A percentile compares a stretch with the other conserved stretches of the same genome.
Evolutionary conservation across 1,284 basidiomycete genomes (phyloP).

Genomic region (Trichosporon sp.): DNA sequence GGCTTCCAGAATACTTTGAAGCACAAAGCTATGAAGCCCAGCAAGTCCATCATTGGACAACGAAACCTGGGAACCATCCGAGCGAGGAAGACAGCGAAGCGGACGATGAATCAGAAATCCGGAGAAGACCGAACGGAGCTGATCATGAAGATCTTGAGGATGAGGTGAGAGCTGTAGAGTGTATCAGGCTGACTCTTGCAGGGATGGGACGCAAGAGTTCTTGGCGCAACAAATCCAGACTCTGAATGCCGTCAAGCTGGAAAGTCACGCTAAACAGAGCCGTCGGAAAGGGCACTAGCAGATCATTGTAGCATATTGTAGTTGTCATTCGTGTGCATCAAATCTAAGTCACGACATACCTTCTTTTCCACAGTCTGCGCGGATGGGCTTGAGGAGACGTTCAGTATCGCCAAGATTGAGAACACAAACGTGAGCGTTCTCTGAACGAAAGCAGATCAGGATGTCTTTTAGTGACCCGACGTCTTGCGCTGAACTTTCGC

Average conservation of each 20-base stretch:
- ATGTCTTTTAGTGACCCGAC: too few species aligned
- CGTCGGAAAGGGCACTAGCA: background rate
- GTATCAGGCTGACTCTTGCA: slow-evolving; percentile 36
- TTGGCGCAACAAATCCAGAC: slow-evolving; percentile 69
- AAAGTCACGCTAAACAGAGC: background rate
- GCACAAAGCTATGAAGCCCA: slow-evolving; percentile 69
- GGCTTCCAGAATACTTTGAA: slow-evolving; percentile 67
- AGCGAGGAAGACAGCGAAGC: slow-evolving; percentile 88
- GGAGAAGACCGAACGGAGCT: slow-evolving; percentile 68
- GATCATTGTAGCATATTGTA: slow-evolving; percentile 6
- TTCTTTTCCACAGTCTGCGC: too few species aligned
- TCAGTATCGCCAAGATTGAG: background rate
- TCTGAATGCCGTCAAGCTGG: slow-evolving; percentile 35
- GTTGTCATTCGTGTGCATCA: background rate
- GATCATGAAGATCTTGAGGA: slow-evolving; percentile 84
- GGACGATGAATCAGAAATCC: slow-evolving; percentile 56
- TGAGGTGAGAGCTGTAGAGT: slow-evolving; percentile 61
- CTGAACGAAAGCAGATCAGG: too few species aligned
- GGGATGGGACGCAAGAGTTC: slow-evolving; percentile 77
- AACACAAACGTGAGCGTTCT: too few species aligned
- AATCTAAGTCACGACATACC: too few species aligned
- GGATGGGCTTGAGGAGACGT: too few species aligned
- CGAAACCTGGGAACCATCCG: slow-evolving; percentile 91
- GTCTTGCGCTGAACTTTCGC: too few species aligned
- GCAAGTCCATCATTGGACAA: slow-evolving; percentile 80